Conservation (phyloP, 495 filamentous ascomycete genomes). For the Acidiella bohemica region DNA sequence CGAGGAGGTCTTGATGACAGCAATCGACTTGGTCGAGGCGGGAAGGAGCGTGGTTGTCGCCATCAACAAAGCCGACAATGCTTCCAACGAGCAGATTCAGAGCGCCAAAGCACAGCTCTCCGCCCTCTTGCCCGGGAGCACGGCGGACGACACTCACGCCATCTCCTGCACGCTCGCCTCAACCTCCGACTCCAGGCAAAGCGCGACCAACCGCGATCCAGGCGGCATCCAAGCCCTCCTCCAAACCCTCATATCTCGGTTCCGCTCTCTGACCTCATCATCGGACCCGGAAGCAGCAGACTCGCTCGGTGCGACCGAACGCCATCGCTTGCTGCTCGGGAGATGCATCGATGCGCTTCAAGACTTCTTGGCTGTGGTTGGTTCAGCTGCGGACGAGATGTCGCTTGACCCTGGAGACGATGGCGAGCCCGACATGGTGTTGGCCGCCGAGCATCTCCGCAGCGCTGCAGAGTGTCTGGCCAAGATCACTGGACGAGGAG, state of each 20-base stretch:
- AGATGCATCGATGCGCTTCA: conserved; percentile 56
- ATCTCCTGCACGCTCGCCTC: conserved; percentile 52
- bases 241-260: conserved; percentile 49
- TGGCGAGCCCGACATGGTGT: conserved; percentile 60
- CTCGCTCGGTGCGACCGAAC: conserved; percentile 76
- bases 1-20: conserved; percentile 44
- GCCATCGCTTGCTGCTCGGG: conserved; percentile 69
- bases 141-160: conserved; percentile 36
- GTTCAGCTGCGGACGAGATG: conserved; percentile 19
- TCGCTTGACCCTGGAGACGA: conserved; percentile 26
- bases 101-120: conserved; percentile 10
- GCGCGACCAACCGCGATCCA: conserved; percentile 32
- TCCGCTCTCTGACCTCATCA: conserved; percentile 58
- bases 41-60: conserved; percentile 54
- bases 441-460: conserved; percentile 83
- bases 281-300: conserved; percentile 22
- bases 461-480: conserved; percentile 67
- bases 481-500: conserved; percentile 76
- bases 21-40: conserved; percentile 39
- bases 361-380: conserved; percentile 41
- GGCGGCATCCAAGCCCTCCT: conserved; percentile 59
- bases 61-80: conserved; percentile 67
- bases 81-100: conserved; percentile 11
- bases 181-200: conserved; percentile 9
- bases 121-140: conserved; percentile 24